Evolutionary conservation across 805 yeast genomes (phyloP).

Genomic region (Metschnikowia dekortorum): DNA sequence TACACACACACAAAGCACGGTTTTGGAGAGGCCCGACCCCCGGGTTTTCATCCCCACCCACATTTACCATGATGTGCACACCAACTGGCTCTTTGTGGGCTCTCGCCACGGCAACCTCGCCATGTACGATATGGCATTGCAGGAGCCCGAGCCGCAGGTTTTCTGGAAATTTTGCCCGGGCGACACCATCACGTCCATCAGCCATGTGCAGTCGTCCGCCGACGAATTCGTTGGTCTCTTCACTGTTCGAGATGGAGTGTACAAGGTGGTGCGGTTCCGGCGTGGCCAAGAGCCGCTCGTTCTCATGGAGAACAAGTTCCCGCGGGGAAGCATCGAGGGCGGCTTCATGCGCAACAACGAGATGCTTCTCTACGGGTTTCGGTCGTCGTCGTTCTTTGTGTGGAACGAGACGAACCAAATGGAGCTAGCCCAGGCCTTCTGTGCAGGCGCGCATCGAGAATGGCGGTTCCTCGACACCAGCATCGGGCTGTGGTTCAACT

Average conservation of each 20-base stretch:
- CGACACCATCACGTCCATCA: slow-evolving; percentile 62
- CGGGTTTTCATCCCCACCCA: slow-evolving; percentile 36
- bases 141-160: slow-evolving; percentile 14
- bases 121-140: slow-evolving; percentile 39
- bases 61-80: slow-evolving; percentile 37
- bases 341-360: slow-evolving; percentile 43
- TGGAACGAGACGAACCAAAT: slow-evolving; percentile 78
- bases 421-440: slow-evolving; percentile 63
- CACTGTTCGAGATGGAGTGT: slow-evolving; percentile 67
- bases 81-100: slow-evolving; percentile 53
- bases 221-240: slow-evolving; percentile 30
- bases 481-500: slow-evolving; percentile 41
- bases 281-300: slow-evolving; percentile 16
- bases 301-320: slow-evolving; percentile 56
- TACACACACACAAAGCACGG: slow-evolving; percentile 17
- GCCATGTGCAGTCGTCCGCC: slow-evolving; percentile 26
- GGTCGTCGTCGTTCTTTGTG: slow-evolving; percentile 68
- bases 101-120: slow-evolving; percentile 69
- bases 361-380: slow-evolving; percentile 72
- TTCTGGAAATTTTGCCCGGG: slow-evolving; percentile 49
- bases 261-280: slow-evolving; percentile 34
- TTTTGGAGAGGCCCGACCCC: slow-evolving; percentile 22
- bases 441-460: slow-evolving; percentile 90
- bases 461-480: slow-evolving; percentile 53
- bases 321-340: slow-evolving; percentile 82